A percentile compares a stretch with the other conserved stretches of the same genome.
phyloP scores from a whole-genome alignment of 805 yeast genomes.

The Metschnikowia cubensis region DNA sequence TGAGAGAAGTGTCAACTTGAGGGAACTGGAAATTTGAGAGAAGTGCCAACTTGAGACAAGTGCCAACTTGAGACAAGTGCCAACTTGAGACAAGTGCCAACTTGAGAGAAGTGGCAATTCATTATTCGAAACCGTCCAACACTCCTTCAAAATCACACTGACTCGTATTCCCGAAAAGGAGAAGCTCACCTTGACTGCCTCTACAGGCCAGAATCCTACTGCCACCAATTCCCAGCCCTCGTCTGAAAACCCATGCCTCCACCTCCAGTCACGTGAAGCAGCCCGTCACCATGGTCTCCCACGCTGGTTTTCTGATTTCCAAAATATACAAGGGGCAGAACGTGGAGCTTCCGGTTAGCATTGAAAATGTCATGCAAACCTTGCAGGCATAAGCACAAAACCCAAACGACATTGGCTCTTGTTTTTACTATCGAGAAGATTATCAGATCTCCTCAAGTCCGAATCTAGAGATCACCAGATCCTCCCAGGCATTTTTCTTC shows the following conservation, averaged over 20 bases:
- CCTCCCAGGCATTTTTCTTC: conserved; percentile 11
- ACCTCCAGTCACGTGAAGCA: neutral
- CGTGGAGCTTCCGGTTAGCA: conserved; percentile 65
- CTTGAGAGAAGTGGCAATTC: no score
- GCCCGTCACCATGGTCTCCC: conserved; percentile 17
- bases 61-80: no score
- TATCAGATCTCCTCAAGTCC: conserved; percentile 9
- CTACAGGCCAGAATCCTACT: conserved; percentile 2
- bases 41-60: no score
- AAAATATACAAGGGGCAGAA: conserved; percentile 69
- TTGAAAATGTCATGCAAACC: conserved; percentile 60
- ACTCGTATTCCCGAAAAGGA: conserved; percentile 3
- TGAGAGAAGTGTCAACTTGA: no score
- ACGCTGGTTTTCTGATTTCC: conserved; percentile 73
- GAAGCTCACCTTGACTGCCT: neutral
- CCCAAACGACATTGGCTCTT: conserved; percentile 27
- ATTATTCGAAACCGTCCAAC: neutral
- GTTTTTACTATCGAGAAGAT: conserved; percentile 10
- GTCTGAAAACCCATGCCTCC: neutral
- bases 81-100: no score
- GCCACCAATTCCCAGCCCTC: neutral
- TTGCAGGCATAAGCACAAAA: conserved; percentile 63
- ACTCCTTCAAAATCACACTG: neutral
- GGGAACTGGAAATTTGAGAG: no score
- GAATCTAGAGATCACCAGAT: conserved; percentile 7